Conservation (phyloP, 2,329 filamentous ascomycete genomes). For the Daldinia sp. region DNA sequence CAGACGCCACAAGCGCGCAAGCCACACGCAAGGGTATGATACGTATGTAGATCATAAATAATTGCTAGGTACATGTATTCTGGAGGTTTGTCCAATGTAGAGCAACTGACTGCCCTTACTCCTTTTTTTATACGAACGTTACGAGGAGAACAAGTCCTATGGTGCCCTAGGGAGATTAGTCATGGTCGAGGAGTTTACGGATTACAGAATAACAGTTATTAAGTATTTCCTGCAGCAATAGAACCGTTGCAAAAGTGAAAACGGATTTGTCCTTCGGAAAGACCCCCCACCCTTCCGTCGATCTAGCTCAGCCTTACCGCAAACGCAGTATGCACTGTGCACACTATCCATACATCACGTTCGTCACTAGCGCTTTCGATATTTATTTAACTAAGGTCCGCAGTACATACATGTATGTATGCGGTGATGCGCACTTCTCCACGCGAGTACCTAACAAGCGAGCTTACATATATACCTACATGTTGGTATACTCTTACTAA, state of each 20-base stretch:
- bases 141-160: background rate
- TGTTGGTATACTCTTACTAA: background rate
- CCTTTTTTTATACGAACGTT: too few relatives aligned
- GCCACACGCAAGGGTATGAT: slow-evolving; percentile 33
- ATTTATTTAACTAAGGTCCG: slow-evolving; percentile 37
- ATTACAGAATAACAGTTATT: background rate
- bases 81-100: slow-evolving; percentile 27
- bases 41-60: background rate
- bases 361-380: slow-evolving; percentile 40
- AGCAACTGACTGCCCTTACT: slow-evolving; percentile 8
- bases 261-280: slow-evolving; percentile 16
- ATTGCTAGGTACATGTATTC: background rate
- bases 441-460: slow-evolving; percentile 23
- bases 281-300: slow-evolving; percentile 28
- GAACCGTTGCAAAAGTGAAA: background rate
- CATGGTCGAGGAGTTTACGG: background rate
- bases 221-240: background rate
- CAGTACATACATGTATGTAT: background rate
- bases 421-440: slow-evolving; percentile 24
- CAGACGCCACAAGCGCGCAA: slow-evolving; percentile 37
- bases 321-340: slow-evolving; percentile 38
- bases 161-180: background rate
- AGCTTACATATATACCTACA: background rate
- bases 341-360: slow-evolving; percentile 27
- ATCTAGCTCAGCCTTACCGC: slow-evolving; percentile 44